phyloP scores from a whole-genome alignment of 1,284 basidiomycete species.

The Ceratobasidium sp. region DNA sequence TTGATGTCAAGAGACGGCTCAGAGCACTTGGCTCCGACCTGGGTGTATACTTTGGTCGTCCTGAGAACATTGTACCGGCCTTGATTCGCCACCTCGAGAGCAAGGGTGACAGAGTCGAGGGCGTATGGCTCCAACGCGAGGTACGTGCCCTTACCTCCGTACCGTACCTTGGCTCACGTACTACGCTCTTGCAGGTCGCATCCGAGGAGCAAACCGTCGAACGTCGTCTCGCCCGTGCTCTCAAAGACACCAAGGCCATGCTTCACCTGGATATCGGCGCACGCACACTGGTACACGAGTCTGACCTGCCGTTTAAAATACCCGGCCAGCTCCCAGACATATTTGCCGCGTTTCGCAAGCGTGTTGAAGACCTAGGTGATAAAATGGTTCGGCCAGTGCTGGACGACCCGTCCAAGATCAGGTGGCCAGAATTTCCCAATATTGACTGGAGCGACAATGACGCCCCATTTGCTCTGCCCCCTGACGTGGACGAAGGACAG shows the following conservation, averaged over 20 bases:
- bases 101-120: conserved; percentile 56
- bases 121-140: conserved; percentile 55
- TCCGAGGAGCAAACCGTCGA: conserved; percentile 29
- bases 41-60: conserved; percentile 61
- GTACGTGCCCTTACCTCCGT: background rate
- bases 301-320: conserved; percentile 55
- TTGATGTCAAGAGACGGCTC: conserved; percentile 58
- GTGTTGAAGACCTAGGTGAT: conserved; percentile 56
- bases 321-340: conserved; percentile 57
- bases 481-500: background rate
- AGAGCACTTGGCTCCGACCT: conserved; percentile 59
- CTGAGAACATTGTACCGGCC: conserved; percentile 57
- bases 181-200: background rate
- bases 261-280: conserved; percentile 24
- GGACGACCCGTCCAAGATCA: conserved; percentile 14
- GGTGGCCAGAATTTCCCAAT: conserved; percentile 23
- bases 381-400: conserved; percentile 51
- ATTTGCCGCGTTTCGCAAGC: conserved; percentile 61
- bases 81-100: conserved; percentile 56
- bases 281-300: conserved; percentile 33
- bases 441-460: background rate
- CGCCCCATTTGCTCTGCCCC: conserved; percentile 1
- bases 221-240: conserved; percentile 19
- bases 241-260: background rate
- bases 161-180: background rate